Evolutionary conservation across 768 basidiomycete genomes (phyloP).

Genomic region (Amanita molliuscula): DNA sequence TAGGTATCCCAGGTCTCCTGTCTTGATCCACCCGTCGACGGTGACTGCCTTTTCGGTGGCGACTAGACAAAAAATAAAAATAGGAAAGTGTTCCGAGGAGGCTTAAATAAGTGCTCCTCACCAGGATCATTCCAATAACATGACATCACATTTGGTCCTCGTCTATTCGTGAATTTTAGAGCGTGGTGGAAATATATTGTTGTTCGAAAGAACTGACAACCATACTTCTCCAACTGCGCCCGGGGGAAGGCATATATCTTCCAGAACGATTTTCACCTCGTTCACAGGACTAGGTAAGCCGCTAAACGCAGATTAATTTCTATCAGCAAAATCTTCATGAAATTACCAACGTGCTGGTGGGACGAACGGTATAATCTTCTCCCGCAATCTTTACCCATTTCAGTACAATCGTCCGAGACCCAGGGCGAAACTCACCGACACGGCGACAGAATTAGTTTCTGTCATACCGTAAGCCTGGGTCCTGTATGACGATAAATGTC

Average conservation of each 20-base stretch:
- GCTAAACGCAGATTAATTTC: conserved; percentile 11
- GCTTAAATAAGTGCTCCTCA: conserved; percentile 6
- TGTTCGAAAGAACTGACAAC: conserved; percentile 12
- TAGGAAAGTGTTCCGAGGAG: not conserved
- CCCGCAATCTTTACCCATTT: conserved; percentile 21
- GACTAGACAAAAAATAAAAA: not conserved
- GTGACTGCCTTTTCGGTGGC: conserved; percentile 22
- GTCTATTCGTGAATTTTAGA: conserved; percentile 4
- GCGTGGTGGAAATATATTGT: not conserved
- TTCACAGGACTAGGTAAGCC: conserved; percentile 37
- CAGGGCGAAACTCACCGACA: conserved; percentile 15
- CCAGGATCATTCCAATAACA: conserved; percentile 41
- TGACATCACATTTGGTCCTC: conserved; percentile 43
- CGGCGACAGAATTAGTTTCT: conserved; percentile 41
- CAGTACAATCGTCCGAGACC: not conserved
- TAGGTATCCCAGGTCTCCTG: conserved; percentile 33
- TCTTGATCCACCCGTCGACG: conserved; percentile 37
- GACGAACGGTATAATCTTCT: conserved; percentile 40
- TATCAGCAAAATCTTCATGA: not conserved
- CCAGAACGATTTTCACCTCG: conserved; percentile 33
- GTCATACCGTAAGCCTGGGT: conserved; percentile 38
- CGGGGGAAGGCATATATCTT: conserved; percentile 17
- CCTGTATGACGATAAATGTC: conserved; percentile 11
- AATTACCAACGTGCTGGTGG: conserved; percentile 32
- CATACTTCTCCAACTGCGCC: conserved; percentile 31